Conservation (phyloP, 2,329 filamentous ascomycete genomes). For the Fusarium floridanum region DNA sequence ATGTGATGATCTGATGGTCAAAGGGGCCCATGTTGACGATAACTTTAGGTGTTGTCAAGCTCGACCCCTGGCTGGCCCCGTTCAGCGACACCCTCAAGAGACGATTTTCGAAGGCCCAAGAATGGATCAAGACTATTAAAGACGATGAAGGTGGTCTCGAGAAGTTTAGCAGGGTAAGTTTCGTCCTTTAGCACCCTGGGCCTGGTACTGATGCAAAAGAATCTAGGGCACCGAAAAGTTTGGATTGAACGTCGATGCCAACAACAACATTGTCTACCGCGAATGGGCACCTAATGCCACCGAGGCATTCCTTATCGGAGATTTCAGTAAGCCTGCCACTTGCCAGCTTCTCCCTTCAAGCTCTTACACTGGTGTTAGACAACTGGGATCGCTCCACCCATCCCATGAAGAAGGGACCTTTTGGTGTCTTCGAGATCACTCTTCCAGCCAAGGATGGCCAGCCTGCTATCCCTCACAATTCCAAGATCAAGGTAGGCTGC, state of each 20-base stretch:
- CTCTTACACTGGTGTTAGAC: slow-evolving; percentile 66
- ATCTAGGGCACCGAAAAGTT: slow-evolving; percentile 84
- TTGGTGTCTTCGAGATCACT: slow-evolving; percentile 87
- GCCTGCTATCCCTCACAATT: slow-evolving; percentile 88
- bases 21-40: slow-evolving; percentile 29
- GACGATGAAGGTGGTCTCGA: slow-evolving; percentile 89
- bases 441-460: slow-evolving; percentile 80
- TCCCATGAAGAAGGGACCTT: slow-evolving; percentile 87
- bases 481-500: slow-evolving; percentile 86
- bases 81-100: slow-evolving; percentile 83
- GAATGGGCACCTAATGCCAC: slow-evolving; percentile 97
- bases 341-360: background rate
- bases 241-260: slow-evolving; percentile 83
- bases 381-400: slow-evolving; percentile 87
- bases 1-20: slow-evolving; percentile 41
- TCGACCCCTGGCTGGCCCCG: slow-evolving; percentile 91
- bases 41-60: slow-evolving; percentile 79
- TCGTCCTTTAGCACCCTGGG: background rate
- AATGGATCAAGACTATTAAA: slow-evolving; percentile 89
- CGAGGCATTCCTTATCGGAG: slow-evolving; percentile 88
- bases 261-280: slow-evolving; percentile 89
- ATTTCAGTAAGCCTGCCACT: slow-evolving; percentile 79
- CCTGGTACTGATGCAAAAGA: slow-evolving; percentile 13
- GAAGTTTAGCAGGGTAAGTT: slow-evolving; percentile 85
- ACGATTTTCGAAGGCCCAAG: slow-evolving; percentile 82